Conservation (phyloP, 2,329 filamentous ascomycete genomes). For the Cordyceps farinosa region DNA sequence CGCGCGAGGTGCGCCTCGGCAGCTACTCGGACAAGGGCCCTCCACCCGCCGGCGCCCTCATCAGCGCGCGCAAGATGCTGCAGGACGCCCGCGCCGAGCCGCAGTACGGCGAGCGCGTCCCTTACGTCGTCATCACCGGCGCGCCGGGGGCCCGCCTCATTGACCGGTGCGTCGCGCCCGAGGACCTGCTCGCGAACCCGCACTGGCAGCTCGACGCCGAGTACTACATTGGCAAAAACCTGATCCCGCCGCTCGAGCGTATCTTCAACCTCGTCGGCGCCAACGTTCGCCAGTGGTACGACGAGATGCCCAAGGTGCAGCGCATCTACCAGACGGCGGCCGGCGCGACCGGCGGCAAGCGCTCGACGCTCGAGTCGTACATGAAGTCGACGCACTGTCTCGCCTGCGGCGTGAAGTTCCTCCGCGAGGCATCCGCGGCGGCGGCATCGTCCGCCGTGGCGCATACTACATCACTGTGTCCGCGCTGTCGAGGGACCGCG, state of each 20-base stretch:
- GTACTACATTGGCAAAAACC: slow-evolving; percentile 94
- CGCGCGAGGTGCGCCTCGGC: slow-evolving; percentile 84
- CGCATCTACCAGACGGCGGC: slow-evolving; percentile 50
- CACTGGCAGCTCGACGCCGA: slow-evolving; percentile 83
- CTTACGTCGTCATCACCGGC: slow-evolving; percentile 89
- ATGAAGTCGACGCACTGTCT: slow-evolving; percentile 77
- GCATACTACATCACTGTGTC: slow-evolving; percentile 48
- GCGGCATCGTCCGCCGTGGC: background rate
- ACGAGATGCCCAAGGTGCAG: slow-evolving; percentile 92
- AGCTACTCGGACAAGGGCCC: slow-evolving; percentile 75
- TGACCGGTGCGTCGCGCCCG: slow-evolving; percentile 86
- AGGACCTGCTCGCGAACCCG: slow-evolving; percentile 72
- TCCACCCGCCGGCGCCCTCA: slow-evolving; percentile 81
- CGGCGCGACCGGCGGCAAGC: slow-evolving; percentile 36
- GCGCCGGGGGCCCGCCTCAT: slow-evolving; percentile 80
- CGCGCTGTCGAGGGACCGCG: slow-evolving; percentile 47
- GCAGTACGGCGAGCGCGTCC: slow-evolving; percentile 91
- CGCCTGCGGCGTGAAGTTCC: slow-evolving; percentile 62
- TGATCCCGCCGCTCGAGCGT: slow-evolving; percentile 90
- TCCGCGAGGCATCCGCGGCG: slow-evolving; percentile 22
- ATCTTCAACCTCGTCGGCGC: slow-evolving; percentile 96
- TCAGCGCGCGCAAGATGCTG: slow-evolving; percentile 82
- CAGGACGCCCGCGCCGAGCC: slow-evolving; percentile 82
- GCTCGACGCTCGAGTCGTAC: slow-evolving; percentile 88
- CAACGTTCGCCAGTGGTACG: slow-evolving; percentile 87